These are phyloP conservation scores for Potentilla sterilis DNA, from an alignment of 306 rosid genomes.

Conservation along the genomic window DNA sequence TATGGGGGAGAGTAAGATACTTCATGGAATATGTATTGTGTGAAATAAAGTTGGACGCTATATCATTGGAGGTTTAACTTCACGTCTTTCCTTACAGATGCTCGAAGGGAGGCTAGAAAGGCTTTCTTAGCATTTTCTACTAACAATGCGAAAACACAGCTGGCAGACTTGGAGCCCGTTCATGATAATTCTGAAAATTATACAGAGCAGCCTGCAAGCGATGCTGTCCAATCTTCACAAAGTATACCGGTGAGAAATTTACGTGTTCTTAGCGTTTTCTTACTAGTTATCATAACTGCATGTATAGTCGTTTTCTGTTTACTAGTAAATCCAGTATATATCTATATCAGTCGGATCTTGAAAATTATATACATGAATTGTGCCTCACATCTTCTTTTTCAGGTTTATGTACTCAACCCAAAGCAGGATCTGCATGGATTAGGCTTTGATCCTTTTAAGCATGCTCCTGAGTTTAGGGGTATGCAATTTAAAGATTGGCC, in stretches of 20 bases:
- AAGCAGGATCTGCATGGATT: constrained; percentile 91
- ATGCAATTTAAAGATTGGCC: constrained; percentile 20
- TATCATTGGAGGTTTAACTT: not conserved
- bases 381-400: constrained; percentile 31
- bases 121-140: constrained; percentile 86
- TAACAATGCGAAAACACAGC: constrained; percentile 44
- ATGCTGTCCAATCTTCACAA: constrained; percentile 52
- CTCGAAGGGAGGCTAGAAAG: constrained; percentile 84
- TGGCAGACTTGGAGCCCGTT: constrained; percentile 40
- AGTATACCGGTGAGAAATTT: constrained; percentile 69
- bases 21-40: not conserved
- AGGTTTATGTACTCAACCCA: constrained; percentile 75
- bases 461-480: constrained; percentile 99
- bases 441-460: constrained; percentile 95
- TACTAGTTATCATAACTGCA: not conserved
- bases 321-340: too few species aligned
- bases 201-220: constrained; percentile 45
- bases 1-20: not conserved
- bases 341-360: not conserved
- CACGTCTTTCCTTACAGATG: constrained; percentile 44
- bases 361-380: not conserved
- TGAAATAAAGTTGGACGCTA: not conserved
- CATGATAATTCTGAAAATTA: constrained; percentile 35
- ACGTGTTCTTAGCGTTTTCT: not conserved
- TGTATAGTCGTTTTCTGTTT: not conserved